These are phyloP conservation scores for Cryptosporidium felis DNA, from an alignment of 169 alveolate species.

Conservation along the genomic window DNA sequence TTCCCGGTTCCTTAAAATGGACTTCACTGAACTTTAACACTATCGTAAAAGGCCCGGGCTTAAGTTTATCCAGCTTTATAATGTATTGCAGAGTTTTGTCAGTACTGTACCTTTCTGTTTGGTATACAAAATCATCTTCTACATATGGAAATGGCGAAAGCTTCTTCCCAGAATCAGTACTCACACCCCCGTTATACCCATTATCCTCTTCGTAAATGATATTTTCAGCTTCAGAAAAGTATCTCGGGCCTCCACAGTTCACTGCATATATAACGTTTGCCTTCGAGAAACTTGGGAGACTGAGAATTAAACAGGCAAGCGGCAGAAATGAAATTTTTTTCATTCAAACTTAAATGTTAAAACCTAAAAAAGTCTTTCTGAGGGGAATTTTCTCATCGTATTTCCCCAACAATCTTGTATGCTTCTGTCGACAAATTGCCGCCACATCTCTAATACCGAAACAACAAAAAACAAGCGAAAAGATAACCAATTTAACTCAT, in stretches of 20 bases:
- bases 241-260: slow-evolving; percentile 61
- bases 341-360: background rate
- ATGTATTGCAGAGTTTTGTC: slow-evolving; percentile 53
- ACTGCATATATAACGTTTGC: slow-evolving; percentile 58
- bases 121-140: slow-evolving; percentile 41
- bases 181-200: slow-evolving; percentile 61
- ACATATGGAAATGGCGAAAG: slow-evolving; percentile 61
- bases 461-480: no score
- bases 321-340: background rate
- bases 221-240: slow-evolving; percentile 25
- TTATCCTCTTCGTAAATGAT: slow-evolving; percentile 34
- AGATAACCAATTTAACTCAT: no score
- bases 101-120: slow-evolving; percentile 38
- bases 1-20: slow-evolving; percentile 34
- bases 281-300: background rate
- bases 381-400: no score
- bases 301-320: background rate
- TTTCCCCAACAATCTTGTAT: no score
- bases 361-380: background rate
- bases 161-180: slow-evolving; percentile 39
- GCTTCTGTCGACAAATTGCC: no score
- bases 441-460: no score
- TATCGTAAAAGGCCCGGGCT: slow-evolving; percentile 43
- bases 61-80: slow-evolving; percentile 16
- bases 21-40: slow-evolving; percentile 62